Evolutionary conservation across 2,329 filamentous ascomycete genomes (phyloP), one percentile per base, ranked within the genome.

Genomic region (Fusarium sp.): DNA sequence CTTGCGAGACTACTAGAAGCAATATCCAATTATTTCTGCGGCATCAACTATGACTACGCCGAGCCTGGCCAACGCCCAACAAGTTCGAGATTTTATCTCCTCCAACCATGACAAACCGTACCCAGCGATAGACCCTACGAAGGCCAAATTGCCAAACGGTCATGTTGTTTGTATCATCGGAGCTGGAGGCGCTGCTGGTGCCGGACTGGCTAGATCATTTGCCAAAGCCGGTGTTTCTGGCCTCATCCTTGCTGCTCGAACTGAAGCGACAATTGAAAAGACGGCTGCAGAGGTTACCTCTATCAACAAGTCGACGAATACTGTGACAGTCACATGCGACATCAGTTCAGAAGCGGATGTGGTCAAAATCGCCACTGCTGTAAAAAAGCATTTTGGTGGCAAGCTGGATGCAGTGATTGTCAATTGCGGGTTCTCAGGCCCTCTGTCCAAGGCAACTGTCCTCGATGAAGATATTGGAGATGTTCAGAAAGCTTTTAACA

Each of bases 121-220:
- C 28, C 4, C 33, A 1, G 15, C 31, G 1, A 57, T 63, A 5
- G 42, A 57, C 15, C 31, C 58, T 1, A 4, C 1, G 6, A 44
- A 18, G 2, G 6, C 20, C 2, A 2, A 33, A 10, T 15, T 63
- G 0, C 12, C 37, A 8, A 3, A 38, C 0, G 20, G 9, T 0
- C 63, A 41, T 6, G 60, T 49, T 3, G 31, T 63, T 0, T 63
- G 60, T 3, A 57, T 63, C 8, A 63, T 63, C 1, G 60, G 60
- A 12, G 60, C 49, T 11, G 60, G 60, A 4, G 60, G 60, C 2
- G 60, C 60, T 2, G 49, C 60, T 10, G 60, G 60, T 4, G 33
- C 58, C 0, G 60, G 49, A 0, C 6, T 63, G 3, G 49, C 58
- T 4, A 56, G 49, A 4, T 63, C 60, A 2, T 63, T 63, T 10